phyloP scores from a whole-genome alignment of 257 asterid species.

The Solanum infundibuliforme region DNA sequence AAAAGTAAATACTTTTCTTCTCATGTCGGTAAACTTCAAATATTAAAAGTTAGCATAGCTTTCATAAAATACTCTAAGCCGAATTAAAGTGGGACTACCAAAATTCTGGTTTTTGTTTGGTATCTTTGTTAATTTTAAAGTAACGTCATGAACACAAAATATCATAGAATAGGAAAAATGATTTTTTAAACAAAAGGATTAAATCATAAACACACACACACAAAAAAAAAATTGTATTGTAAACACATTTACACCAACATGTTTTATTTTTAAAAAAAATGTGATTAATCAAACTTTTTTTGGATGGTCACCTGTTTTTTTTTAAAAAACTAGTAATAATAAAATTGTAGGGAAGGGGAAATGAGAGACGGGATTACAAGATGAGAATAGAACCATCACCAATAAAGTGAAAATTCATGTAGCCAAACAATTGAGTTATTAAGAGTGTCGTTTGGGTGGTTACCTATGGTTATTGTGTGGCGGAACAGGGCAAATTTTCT shows the following conservation, averaged over 20 bases:
- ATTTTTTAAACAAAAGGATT: background rate
- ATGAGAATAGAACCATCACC: background rate
- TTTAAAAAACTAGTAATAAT: too few relatives aligned
- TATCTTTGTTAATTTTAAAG: background rate
- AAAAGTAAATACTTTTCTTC: background rate
- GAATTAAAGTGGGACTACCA: background rate
- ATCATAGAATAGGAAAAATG: background rate
- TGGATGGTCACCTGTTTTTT: background rate
- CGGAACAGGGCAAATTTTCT: background rate
- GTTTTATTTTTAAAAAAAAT: background rate
- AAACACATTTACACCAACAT: background rate
- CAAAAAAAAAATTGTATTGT: background rate
- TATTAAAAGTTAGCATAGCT: background rate
- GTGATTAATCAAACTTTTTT: background rate
- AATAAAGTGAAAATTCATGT: background rate
- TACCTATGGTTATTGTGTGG: background rate
- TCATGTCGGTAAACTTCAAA: background rate
- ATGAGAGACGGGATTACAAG: background rate
- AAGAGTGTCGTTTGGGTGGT: background rate
- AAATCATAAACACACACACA: background rate
- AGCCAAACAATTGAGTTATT: too few relatives aligned
- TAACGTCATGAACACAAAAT: background rate
- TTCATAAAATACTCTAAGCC: background rate
- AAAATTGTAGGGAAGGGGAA: background rate
- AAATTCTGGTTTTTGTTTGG: background rate